phyloP scores from a whole-genome alignment of 331 rosid genomes.

The Malus hybrid region DNA sequence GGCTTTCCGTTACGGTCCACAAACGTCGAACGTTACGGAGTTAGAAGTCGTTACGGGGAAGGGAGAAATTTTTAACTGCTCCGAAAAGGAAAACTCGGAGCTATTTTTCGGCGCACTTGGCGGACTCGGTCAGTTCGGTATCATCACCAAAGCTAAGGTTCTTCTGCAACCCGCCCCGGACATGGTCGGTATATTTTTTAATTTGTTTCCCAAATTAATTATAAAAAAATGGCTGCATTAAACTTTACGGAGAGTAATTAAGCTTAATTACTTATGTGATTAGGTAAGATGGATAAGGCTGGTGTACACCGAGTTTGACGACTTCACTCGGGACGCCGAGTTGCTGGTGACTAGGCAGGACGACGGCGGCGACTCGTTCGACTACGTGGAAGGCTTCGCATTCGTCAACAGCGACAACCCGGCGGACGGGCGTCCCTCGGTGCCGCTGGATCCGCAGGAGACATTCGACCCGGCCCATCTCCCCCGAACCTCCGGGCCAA shows the following conservation, averaged over 20 bases:
- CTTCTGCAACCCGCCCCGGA: conserved; percentile 62
- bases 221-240: background rate
- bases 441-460: conserved; percentile 36
- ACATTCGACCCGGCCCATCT: conserved; percentile 37
- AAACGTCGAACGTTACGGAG: conserved; percentile 68
- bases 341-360: conserved; percentile 43
- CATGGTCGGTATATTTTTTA: conserved; percentile 30
- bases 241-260: conserved; percentile 10
- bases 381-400: conserved; percentile 87
- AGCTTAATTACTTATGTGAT: background rate
- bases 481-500: conserved; percentile 42
- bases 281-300: conserved; percentile 88
- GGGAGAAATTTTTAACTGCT: conserved; percentile 57
- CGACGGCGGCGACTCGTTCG: conserved; percentile 38
- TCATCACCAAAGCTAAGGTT: conserved; percentile 66
- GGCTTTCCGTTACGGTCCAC: conserved; percentile 81
- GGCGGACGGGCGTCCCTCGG: conserved; percentile 53
- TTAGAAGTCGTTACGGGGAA: conserved; percentile 73
- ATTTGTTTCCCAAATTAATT: background rate
- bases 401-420: conserved; percentile 59
- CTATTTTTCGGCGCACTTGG: conserved; percentile 62
- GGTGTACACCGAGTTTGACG: conserved; percentile 63
- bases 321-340: conserved; percentile 66
- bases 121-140: conserved; percentile 85
- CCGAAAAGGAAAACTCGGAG: conserved; percentile 49